These are phyloP conservation scores for Phytophthora ramorum DNA, from an alignment of 352 stramenopile species.

Conservation along the genomic window DNA sequence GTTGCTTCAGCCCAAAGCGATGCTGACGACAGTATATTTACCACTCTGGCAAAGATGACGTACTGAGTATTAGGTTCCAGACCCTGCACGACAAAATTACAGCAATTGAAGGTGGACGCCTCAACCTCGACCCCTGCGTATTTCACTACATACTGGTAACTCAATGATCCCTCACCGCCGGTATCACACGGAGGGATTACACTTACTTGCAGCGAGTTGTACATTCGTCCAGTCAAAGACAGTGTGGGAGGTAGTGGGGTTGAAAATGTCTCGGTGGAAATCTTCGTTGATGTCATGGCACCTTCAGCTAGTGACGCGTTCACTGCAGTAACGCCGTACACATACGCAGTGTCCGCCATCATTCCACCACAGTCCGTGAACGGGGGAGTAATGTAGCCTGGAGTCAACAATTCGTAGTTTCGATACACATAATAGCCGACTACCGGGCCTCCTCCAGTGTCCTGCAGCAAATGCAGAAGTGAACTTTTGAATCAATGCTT, in stretches of 20 bases:
- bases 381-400: conserved; percentile 36
- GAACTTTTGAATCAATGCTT: not conserved
- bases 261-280: conserved; percentile 41
- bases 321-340: conserved; percentile 57
- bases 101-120: conserved; percentile 50
- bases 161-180: conserved; percentile 33
- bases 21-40: conserved; percentile 30
- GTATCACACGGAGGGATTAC: conserved; percentile 47
- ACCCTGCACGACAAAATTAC: conserved; percentile 39
- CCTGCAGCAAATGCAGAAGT: conserved; percentile 21
- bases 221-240: conserved; percentile 13
- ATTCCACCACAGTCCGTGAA: conserved; percentile 59
- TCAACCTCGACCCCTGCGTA: conserved; percentile 11
- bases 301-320: conserved; percentile 47
- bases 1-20: conserved; percentile 20
- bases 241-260: conserved; percentile 36
- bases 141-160: conserved; percentile 50
- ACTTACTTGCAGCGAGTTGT: conserved; percentile 47
- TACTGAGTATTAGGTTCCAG: conserved; percentile 40
- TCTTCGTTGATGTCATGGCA: conserved; percentile 30
- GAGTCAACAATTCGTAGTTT: conserved; percentile 51
- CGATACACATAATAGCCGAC: conserved; percentile 68
- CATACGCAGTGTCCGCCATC: conserved; percentile 40
- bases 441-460: conserved; percentile 45
- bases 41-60: conserved; percentile 32